Evolutionary conservation across 257 asterid genomes (phyloP).

Genomic region (Solanum chilense): DNA sequence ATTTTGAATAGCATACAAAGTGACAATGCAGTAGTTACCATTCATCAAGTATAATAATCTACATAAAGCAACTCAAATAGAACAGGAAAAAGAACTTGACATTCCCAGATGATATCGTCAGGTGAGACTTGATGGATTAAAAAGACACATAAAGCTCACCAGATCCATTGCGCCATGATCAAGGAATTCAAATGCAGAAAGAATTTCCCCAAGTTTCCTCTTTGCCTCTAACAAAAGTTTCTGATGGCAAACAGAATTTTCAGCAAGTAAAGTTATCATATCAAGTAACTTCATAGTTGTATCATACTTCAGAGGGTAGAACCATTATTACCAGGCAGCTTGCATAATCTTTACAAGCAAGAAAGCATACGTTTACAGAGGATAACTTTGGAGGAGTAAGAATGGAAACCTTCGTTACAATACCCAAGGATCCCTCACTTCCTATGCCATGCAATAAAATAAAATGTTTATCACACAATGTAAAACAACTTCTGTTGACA

Average conservation of each 20-base stretch:
- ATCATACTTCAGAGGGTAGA: background rate
- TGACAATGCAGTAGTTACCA: background rate
- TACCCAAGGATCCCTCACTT: slow-evolving; percentile 96
- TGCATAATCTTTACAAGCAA: slow-evolving; percentile 79
- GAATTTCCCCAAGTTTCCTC: slow-evolving; percentile 90
- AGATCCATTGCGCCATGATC: slow-evolving; percentile 78
- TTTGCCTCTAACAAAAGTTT: slow-evolving; percentile 76
- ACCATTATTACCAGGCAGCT: slow-evolving; percentile 80
- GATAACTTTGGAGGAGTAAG: slow-evolving; percentile 89
- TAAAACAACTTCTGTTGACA: slow-evolving; percentile 5
- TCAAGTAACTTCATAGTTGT: background rate
- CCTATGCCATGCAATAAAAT: slow-evolving; percentile 33
- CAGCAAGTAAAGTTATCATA: background rate
- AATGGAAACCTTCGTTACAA: slow-evolving; percentile 86
- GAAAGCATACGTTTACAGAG: slow-evolving; percentile 83
- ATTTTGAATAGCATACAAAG: background rate
- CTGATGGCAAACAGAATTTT: slow-evolving; percentile 24
- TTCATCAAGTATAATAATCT: background rate
- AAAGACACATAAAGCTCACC: slow-evolving; percentile 36
- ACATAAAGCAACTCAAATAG: background rate
- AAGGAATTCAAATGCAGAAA: slow-evolving; percentile 92
- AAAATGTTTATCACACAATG: slow-evolving; percentile 7
- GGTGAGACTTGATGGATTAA: background rate
- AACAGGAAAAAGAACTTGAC: background rate
- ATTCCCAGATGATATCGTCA: background rate